Base-by-base conservation (phyloP, 2,329 filamentous ascomycete species). In the Chaetomiaceae sp. region DNA sequence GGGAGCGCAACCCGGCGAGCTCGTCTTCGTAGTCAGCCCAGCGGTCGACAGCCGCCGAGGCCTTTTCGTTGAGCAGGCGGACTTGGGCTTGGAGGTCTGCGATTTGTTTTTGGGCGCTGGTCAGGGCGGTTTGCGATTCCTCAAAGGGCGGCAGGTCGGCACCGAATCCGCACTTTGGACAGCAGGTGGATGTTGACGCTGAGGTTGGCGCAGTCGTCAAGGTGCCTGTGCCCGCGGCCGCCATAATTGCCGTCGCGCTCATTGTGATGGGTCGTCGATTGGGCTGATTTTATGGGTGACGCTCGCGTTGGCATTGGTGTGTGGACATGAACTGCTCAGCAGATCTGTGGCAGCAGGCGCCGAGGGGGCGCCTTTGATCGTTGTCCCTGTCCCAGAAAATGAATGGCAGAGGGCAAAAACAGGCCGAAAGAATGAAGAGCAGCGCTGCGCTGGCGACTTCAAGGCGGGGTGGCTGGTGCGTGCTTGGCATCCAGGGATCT, bases 21-120 rank as follows among this genome's bases (percentile, higher is more conserved):
- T 90, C 85, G 67, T 89, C 86, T 69, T 92, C 87, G 74, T 89
- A 90, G 71, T 89, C 85, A 63, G 87, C 85, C 78, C 79, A 83
- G 64, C 77, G 78, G 66, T 82, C 78, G 55, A 81, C 76, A 65
- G 74, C 74, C 30, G 82, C 79, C 3, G 82, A 48, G 31, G 58
- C 60, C 27, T 61, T 89, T 59, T 86, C 75, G 66, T 83, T 88
- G 52, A 91, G 76, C 48, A 82, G 68, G 50, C 78, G 76, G 48
- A 91, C 81, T 63, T 90, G 86, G 31, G 78, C 75, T 67, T 90
- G 81, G 39, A 92, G 75, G 61, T 89, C 84, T 56, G 76, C 70
- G 61, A 88, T 84, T 62, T 81, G 76, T 54, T 75, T 71, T 64
- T 83, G 79, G 49, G 82, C 76, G 48, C 72, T 70, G 23, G 73